Base-by-base conservation (phyloP, 116 monocot genomes). In the Trichopus zeylanicus region DNA sequence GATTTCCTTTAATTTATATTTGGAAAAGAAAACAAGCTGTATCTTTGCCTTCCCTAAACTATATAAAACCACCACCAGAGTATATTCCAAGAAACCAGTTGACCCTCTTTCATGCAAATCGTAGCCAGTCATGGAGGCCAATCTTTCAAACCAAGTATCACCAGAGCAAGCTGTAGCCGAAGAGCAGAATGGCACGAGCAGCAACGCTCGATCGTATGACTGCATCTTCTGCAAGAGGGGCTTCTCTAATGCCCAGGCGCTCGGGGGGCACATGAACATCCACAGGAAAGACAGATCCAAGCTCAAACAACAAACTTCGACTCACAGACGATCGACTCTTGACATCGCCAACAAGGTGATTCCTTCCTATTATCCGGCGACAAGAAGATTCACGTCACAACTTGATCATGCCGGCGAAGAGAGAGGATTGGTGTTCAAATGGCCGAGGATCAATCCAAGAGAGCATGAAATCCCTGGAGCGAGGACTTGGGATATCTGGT, bases 201-300 rank as follows among this genome's bases (percentile, higher is more conserved):
- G 4, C 21, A 22, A 22, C 10, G 21, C 51, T 10, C 51, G 28
- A 12, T 53, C 53, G 0, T 62, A 62, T 26, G 28, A 47, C 15
- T 62, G 62, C 29, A 62, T 22, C 46, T 62, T 62, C 47, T 62
- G 48, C 62, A 62, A 48, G 48, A 47, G 46, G 30, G 62, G 48
- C 27, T 62, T 62, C 48, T 22, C 48, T 7, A 48, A 23, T 8
- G 62, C 48, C 1, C 62, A 47, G 22, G 62, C 62, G 3, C 42
- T 62, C 15, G 62, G 62, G 2, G 48, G 62, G 20, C 62, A 62
- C 28, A 62, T 62, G 62, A 62, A 62, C 62, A 48, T 62, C 4
- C 62, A 62, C 47, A 21, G 62, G 29, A 47, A 33, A 26, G 38
- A 59, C 26, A 22, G 59, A 26, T 33, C 39, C 16, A 42, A 42